Percentiles rank a stretch among this genome's conserved stretches.
These are phyloP conservation scores for Komagataella populi DNA, from an alignment of 805 yeast species.

Conservation along the genomic window DNA sequence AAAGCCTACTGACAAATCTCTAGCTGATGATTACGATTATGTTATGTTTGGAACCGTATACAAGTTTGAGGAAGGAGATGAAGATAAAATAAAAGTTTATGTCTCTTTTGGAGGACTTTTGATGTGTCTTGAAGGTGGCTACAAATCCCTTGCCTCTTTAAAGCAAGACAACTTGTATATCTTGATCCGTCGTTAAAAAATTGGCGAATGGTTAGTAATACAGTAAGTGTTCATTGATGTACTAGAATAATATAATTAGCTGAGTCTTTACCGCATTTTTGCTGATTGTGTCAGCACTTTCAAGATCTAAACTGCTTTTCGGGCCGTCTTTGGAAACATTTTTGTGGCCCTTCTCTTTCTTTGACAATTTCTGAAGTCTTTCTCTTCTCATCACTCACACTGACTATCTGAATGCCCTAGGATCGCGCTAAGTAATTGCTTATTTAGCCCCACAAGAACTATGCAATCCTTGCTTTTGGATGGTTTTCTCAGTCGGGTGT, in stretches of 20 bases:
- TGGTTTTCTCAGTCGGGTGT: conserved; percentile 6
- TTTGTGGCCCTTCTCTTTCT: not conserved
- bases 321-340: not conserved
- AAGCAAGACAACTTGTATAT: conserved; percentile 92
- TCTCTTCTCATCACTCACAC: not conserved
- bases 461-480: conserved; percentile 3
- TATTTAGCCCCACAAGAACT: not conserved
- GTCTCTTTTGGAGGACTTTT: conserved; percentile 93
- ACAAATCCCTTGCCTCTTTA: conserved; percentile 73
- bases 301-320: too few species aligned
- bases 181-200: conserved; percentile 50
- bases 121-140: conserved; percentile 89
- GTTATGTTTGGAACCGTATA: conserved; percentile 98
- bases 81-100: conserved; percentile 63
- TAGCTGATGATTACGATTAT: conserved; percentile 95
- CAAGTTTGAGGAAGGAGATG: conserved; percentile 79
- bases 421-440: not conserved
- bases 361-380: not conserved
- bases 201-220: not conserved
- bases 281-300: too few species aligned
- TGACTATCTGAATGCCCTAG: not conserved
- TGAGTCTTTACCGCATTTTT: not conserved
- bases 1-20: conserved; percentile 64
- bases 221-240: not conserved
- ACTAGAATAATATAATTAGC: not conserved